These are phyloP conservation scores for Evernia prunastri DNA, from an alignment of 495 filamentous ascomycete species.

Conservation along the genomic window DNA sequence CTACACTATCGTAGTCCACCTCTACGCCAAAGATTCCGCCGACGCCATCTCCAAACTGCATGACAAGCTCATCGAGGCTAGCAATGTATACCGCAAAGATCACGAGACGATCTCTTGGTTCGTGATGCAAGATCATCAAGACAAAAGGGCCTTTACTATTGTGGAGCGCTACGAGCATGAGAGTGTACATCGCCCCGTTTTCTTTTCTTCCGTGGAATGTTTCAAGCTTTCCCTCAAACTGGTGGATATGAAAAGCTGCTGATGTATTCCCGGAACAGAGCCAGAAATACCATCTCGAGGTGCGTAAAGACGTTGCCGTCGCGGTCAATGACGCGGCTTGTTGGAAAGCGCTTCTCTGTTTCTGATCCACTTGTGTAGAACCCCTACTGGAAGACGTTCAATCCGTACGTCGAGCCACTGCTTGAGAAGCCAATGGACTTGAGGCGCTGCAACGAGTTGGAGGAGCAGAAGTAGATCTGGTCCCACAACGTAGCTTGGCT, in stretches of 20 bases:
- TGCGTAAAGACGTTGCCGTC: not conserved
- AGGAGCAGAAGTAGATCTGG: not conserved
- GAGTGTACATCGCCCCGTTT: not conserved
- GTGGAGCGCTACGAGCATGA: conserved; percentile 43
- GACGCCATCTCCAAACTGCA: conserved; percentile 56
- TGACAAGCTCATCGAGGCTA: conserved; percentile 61
- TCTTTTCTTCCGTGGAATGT: not conserved
- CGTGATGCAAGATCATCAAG: conserved; percentile 59
- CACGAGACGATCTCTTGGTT: conserved; percentile 62
- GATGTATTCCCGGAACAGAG: not conserved
- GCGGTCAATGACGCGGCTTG: not conserved
- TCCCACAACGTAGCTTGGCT: too few relatives aligned
- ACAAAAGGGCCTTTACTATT: conserved; percentile 60
- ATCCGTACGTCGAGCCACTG: not conserved
- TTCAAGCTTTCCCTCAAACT: not conserved
- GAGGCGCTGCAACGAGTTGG: not conserved
- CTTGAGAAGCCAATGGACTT: not conserved
- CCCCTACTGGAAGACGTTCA: not conserved
- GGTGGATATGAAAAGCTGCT: not conserved
- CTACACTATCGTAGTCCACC: conserved; percentile 53
- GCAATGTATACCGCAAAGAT: conserved; percentile 57
- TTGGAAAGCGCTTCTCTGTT: not conserved
- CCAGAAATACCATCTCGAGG: conserved; percentile 5
- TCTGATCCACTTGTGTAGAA: not conserved
- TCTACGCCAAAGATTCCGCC: conserved; percentile 56